Evolutionary conservation across 2,329 filamentous ascomycete genomes (phyloP).

Genomic region (Penicillium hordei): DNA sequence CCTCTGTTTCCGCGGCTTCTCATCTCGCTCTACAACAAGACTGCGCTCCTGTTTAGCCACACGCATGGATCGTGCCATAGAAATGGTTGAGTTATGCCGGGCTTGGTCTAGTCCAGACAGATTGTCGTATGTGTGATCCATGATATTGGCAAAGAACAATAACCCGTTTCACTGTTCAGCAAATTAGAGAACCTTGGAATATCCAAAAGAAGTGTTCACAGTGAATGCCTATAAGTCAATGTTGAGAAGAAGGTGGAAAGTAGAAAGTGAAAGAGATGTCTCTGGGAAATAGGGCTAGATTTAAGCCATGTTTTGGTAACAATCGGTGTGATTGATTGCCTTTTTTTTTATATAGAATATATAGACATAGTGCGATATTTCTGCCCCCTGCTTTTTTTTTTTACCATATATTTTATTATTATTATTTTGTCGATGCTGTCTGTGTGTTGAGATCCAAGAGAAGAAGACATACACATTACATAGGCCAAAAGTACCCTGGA

Average conservation of each 20-base stretch:
- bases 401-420: not conserved
- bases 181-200: conserved; percentile 4
- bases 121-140: conserved; percentile 8
- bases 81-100: conserved; percentile 25
- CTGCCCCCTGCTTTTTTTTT: not conserved
- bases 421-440: not conserved
- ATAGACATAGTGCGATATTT: not conserved
- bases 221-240: conserved; percentile 10
- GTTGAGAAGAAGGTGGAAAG: conserved; percentile 17
- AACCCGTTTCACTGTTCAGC: not conserved
- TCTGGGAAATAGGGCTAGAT: conserved; percentile 33
- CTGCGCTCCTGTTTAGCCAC: conserved; percentile 30
- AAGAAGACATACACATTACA: not conserved
- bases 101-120: conserved; percentile 12
- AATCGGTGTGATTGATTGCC: conserved; percentile 28
- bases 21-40: conserved; percentile 33
- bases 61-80: conserved; percentile 27
- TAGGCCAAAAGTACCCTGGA: conserved; percentile 8
- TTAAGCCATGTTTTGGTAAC: conserved; percentile 35
- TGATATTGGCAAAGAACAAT: conserved; percentile 1
- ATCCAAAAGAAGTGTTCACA: conserved; percentile 10
- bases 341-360: conserved; percentile 8
- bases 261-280: conserved; percentile 25
- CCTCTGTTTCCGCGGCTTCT: conserved; percentile 43
- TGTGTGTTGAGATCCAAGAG: not conserved